Evolutionary conservation across 2,329 filamentous ascomycete genomes (phyloP).

Genomic region (Aureobasidium sp.): DNA sequence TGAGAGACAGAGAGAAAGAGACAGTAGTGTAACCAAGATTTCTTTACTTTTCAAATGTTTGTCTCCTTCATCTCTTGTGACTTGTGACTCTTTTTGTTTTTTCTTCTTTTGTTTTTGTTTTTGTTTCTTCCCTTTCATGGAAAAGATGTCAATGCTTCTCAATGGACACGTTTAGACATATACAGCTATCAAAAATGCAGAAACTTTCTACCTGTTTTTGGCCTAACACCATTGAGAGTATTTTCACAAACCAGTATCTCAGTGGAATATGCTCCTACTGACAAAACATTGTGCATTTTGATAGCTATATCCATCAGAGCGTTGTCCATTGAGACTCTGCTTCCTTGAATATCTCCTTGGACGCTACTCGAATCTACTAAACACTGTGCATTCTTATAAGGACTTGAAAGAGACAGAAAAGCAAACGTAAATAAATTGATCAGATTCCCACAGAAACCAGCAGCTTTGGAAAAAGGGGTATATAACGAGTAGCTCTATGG

Average conservation of each 20-base stretch:
- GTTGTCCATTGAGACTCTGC: neutral
- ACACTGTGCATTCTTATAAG: neutral
- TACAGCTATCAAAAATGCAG: neutral
- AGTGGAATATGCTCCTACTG: neutral
- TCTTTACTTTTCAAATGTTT: neutral
- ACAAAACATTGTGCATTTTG: neutral
- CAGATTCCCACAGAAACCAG: too few species aligned
- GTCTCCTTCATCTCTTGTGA: neutral
- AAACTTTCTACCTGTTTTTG: neutral
- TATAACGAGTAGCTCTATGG: neutral
- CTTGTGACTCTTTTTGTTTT: neutral
- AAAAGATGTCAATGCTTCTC: neutral
- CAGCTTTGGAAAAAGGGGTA: too few species aligned
- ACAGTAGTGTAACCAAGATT: conserved; percentile 9
- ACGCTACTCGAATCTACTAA: neutral
- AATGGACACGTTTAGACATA: neutral
- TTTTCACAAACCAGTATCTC: neutral
- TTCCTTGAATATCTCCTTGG: neutral
- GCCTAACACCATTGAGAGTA: neutral
- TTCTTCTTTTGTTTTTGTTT: neutral
- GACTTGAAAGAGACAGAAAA: too few species aligned
- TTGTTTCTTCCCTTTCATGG: too few species aligned
- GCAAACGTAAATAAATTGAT: too few species aligned
- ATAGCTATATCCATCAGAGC: neutral
- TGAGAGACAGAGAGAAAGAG: too few species aligned